Evolutionary conservation across 2,329 filamentous ascomycete species (phyloP), one percentile per base, ranked within the genome.

Genomic region (Byssothecium circinans): DNA sequence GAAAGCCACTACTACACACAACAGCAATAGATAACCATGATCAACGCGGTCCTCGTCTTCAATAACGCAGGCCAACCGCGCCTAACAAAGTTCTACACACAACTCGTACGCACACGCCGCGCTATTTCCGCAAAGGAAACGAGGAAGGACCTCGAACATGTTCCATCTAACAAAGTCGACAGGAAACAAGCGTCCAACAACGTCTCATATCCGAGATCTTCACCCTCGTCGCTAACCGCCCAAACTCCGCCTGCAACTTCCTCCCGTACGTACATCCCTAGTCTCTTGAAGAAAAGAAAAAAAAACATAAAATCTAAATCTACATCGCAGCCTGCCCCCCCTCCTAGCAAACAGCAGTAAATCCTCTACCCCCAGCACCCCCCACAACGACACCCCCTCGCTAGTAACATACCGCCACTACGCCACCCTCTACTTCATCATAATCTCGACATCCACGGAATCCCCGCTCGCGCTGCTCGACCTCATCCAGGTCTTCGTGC

Each of bases 341-440:
- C 67, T 87, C 69, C 72, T 87, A 73, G 64, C 78, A 41, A 76
- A 72, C 55, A 73, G 75, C 54, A 74, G 74, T 60, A 71, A 70
- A 48, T 70, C 72, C 41, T 68, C 72, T 37, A 69, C 70, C 7
- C 60, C 71, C 27, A 69, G 64, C 52, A 82, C 85, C 32, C 86
- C 84, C 47, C 83, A 88, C 74, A 91, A 90, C 68, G 94, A 97
- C 74, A 87, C 91, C 10, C 94, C 94, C 8, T 94, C 91, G 5
- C 88, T 97, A 50, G 91, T 99, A 37, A 97, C 94, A 8, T 99
- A 99, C 79, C 90, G 94, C 49, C 89, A 96, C 79, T 99, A 97
- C 69, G 94, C 94, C 8, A 99, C 94, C 0, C 87, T 99, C 52
- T 97, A 95, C 76, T 99, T 99, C 77, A 99, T 99, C 73, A 80